Percentiles rank a stretch among this genome's conserved stretches.
phyloP scores from a whole-genome alignment of 2,329 filamentous ascomycete species.

The Penicillium sp. region DNA sequence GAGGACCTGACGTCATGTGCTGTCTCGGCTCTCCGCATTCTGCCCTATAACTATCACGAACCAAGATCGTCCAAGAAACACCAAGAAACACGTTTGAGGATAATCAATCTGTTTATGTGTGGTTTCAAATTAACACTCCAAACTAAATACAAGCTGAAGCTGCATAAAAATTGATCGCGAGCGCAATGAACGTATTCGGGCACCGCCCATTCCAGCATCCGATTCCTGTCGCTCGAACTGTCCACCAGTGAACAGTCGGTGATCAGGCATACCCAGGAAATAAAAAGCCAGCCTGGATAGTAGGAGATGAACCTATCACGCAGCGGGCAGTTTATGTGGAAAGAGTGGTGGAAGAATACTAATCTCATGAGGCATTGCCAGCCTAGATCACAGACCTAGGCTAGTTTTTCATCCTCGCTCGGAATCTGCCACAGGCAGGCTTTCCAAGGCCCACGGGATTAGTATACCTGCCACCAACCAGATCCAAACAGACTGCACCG shows the following conservation, averaged over 20 bases:
- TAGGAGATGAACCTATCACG: slow-evolving; percentile 60
- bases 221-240: slow-evolving; percentile 46
- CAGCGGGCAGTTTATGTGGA: slow-evolving; percentile 10
- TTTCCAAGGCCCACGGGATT: slow-evolving; percentile 10
- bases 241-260: slow-evolving; percentile 36
- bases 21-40: background rate
- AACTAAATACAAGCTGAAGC: slow-evolving; percentile 30
- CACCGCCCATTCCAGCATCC: slow-evolving; percentile 56
- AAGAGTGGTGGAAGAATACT: background rate
- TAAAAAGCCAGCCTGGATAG: slow-evolving; percentile 53
- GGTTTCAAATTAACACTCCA: slow-evolving; percentile 29
- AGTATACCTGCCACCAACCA: background rate
- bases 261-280: slow-evolving; percentile 42
- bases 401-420: slow-evolving; percentile 34
- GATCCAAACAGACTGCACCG: background rate
- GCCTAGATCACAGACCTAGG: slow-evolving; percentile 41
- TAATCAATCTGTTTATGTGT: slow-evolving; percentile 13
- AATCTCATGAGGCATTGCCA: slow-evolving; percentile 13
- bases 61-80: background rate
- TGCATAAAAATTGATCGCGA: slow-evolving; percentile 23
- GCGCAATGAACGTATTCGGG: slow-evolving; percentile 30
- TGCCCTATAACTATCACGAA: background rate
- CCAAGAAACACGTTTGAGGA: background rate
- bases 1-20: slow-evolving; percentile 1
- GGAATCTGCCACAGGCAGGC: slow-evolving; percentile 36